Base-by-base conservation (phyloP, 345 rosid genomes). In the Cardamine resedifolia region DNA sequence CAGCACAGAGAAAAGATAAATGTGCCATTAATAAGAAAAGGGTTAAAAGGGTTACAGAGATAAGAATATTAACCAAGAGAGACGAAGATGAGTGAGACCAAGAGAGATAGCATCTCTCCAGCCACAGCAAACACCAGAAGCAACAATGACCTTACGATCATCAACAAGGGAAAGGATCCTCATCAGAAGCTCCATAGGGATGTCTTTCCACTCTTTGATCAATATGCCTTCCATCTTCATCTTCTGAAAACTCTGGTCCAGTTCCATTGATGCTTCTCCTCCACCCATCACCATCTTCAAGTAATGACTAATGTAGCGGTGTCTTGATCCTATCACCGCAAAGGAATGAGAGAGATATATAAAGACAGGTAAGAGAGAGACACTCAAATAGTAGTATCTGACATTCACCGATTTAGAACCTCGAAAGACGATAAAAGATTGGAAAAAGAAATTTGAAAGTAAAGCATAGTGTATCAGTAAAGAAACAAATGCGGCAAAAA, bases 31-130 rank as follows among this genome's bases (percentile, higher is more conserved):
- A 23, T 20, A n/a, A 19, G 23, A 43, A 0, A 15, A 45, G 62
- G 28, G 14, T 16, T 58, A 6, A 4, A 18, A 30, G 16, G 45
- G 50, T 9, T 26, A 64, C n/a, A 7, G 10, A n/a, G 0, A 39
- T 39, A 5, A 58, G 57, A 3, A 7, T n/a, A 9, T 44, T 86
- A 94, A 94, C 98, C 96, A 87, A 38, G 86, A 89, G 76, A 94
- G 96, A 60, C 83, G 83, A 21, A 94, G 90, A 75, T 84, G 87
- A 16, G 96, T 82, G 71, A 87, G 85, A 48, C 97, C 98, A 75
- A 88, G 72, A 60, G 86, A 79, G 44, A 94, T 78, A 4, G 93
- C 89, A 75, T 94, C 98, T 77, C 96, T 89, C 97, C 98, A 94
- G 8, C 96, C 97, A 58, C 75, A 56, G 33, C 97, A 94, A 77